Evolutionary conservation across 257 asterid species (phyloP).

Genomic region (Sherardia arvensis): DNA sequence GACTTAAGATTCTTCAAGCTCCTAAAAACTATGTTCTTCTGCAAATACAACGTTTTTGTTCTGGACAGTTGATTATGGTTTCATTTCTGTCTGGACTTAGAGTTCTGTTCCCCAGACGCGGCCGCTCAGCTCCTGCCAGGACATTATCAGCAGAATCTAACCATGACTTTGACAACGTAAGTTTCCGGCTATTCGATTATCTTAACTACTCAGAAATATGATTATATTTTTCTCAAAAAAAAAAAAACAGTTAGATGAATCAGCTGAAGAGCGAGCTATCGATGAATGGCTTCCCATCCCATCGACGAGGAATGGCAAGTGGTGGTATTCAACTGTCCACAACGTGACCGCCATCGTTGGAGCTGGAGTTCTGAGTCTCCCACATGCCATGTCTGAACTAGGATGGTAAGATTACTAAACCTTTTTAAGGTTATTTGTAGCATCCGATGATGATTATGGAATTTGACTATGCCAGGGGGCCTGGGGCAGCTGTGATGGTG

Average conservation of each 20-base stretch:
- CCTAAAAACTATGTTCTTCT: background rate
- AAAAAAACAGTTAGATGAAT: background rate
- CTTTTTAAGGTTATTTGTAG: background rate
- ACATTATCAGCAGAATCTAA: background rate
- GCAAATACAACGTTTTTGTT: background rate
- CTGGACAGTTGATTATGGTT: background rate
- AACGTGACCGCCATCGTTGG: background rate
- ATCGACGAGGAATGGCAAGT: background rate
- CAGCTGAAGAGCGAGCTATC: background rate
- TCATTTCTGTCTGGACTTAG: background rate
- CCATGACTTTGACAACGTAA: background rate
- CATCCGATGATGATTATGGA: background rate
- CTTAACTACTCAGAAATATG: too few relatives aligned
- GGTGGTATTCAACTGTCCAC: background rate
- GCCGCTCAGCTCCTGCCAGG: background rate
- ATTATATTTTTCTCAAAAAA: background rate
- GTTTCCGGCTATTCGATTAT: background rate
- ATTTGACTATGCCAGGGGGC: conserved; percentile 32
- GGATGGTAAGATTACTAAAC: background rate
- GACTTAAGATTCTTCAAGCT: background rate
- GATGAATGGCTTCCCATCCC: background rate
- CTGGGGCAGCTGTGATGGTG: conserved; percentile 67
- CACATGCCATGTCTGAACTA: background rate
- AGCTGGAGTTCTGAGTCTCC: background rate
- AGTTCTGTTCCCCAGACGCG: background rate